Base-by-base conservation (phyloP, 495 filamentous ascomycete genomes). In the Pyrenopolyporus hunteri region DNA sequence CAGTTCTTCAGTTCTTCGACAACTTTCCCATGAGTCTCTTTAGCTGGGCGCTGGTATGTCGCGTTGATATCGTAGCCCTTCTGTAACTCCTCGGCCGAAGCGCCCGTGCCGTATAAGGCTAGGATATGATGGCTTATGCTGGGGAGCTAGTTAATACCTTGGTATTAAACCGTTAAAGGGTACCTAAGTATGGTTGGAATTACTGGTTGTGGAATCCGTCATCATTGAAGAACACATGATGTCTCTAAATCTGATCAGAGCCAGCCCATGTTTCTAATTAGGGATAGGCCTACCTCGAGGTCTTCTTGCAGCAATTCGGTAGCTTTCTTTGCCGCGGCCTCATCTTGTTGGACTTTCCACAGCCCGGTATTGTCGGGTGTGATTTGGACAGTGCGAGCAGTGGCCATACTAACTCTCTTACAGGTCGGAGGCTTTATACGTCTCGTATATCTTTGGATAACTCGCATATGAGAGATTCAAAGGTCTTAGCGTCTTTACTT, bases 211-310 rank as follows among this genome's bases (percentile, higher is more conserved):
- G 89, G 61, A 87, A 93, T 0, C 86, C 85, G 1, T 69, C 57
- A 1, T 81, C 19, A 57, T 90, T 90, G 77, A 90, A 94, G 73
- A 87, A 96, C 22, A 91, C 85, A 68, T 96, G 89, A 68, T 93
- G 80, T 22, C 80, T 76, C 78, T 80, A 36, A 14, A 63, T 23
- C 54, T 50, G 56, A 37, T 55, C 17, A 42, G 14, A 1, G 14
- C 19, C 3, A 10, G n/a, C 25, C 48, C 3, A 23, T 26, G 3
- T 17, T 33, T 7, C 9, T 33, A 6, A 8, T 23, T 40, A 37
- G 17, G 5, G 23, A 20, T 17, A 0, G 39, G 29, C 52, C 1
- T 36, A 77, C 81, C 49, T 87, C 83, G 66, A 92, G 80, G 63
- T 95, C 89, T 39, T 89, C 75, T 64, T 93, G 87, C 43, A 96